These are phyloP conservation scores for Agaricus sinodeliciosus DNA, from an alignment of 768 basidiomycete species.

Conservation along the genomic window DNA sequence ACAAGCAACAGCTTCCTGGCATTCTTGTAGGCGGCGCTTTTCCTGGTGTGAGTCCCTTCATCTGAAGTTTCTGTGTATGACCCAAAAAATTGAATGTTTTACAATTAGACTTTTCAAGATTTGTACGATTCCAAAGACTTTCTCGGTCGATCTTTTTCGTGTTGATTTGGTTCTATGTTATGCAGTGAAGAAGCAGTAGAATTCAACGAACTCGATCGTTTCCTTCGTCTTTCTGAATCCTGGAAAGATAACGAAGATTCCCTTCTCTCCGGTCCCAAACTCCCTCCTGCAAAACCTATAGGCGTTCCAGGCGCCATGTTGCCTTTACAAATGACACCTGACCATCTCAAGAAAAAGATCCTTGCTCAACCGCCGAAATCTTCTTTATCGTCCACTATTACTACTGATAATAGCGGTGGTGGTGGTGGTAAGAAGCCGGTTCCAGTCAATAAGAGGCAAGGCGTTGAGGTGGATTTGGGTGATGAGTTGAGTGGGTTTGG, in stretches of 20 bases:
- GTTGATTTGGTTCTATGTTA: neutral
- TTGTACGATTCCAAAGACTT: constrained; percentile 38
- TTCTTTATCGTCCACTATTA: constrained; percentile 21
- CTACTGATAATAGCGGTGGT: constrained; percentile 17
- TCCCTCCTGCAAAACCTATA: constrained; percentile 51
- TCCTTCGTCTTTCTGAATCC: constrained; percentile 66
- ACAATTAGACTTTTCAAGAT: constrained; percentile 54
- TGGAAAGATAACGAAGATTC: constrained; percentile 60
- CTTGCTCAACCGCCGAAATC: constrained; percentile 37
- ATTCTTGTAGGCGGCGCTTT: constrained; percentile 73
- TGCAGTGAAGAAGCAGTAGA: constrained; percentile 82
- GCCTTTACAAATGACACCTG: constrained; percentile 77
- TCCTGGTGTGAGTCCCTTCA: constrained; percentile 55
- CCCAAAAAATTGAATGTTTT: neutral
- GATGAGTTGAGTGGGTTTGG: constrained; percentile 65
- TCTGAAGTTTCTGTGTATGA: constrained; percentile 3
- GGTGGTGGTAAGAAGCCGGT: constrained; percentile 20
- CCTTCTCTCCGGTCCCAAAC: constrained; percentile 19
- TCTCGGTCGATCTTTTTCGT: too few relatives aligned
- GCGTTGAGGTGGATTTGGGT: constrained; percentile 56
- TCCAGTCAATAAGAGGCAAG: constrained; percentile 47
- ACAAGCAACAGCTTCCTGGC: constrained; percentile 80
- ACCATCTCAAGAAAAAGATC: constrained; percentile 54
- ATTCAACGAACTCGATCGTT: constrained; percentile 60
- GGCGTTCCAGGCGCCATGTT: constrained; percentile 77